Percentiles rank a stretch among this genome's conserved stretches.
Evolutionary conservation across 1,139 yeast genomes (phyloP).

Genomic region (Lodderomyces orthopsilosis): DNA sequence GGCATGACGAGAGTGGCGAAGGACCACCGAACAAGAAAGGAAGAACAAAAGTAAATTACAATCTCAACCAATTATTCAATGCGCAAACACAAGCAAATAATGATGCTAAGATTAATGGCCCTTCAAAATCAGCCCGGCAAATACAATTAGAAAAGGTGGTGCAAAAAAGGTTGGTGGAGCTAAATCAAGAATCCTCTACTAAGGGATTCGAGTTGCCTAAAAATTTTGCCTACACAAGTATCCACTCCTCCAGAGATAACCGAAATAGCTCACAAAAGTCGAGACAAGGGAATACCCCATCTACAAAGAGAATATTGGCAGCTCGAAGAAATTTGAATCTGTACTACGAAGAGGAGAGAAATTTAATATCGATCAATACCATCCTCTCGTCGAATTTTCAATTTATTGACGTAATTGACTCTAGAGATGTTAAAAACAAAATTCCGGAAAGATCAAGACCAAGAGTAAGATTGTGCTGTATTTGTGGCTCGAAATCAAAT

Average conservation of each 20-base stretch:
- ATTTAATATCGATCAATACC: constrained; percentile 42
- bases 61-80: constrained; percentile 44
- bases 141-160: constrained; percentile 42
- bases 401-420: constrained; percentile 35
- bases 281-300: constrained; percentile 44
- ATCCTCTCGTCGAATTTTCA: constrained; percentile 41
- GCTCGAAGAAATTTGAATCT: constrained; percentile 46
- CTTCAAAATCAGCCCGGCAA: constrained; percentile 43
- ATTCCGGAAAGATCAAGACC: constrained; percentile 26
- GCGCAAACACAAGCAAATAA: constrained; percentile 39
- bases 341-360: constrained; percentile 49
- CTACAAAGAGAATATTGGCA: constrained; percentile 43
- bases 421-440: constrained; percentile 14
- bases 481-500: constrained; percentile 39
- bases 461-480: constrained; percentile 40
- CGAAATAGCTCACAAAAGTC: constrained; percentile 22
- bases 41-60: constrained; percentile 46
- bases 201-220: constrained; percentile 42
- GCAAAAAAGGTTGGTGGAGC: constrained; percentile 35
- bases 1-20: constrained; percentile 12
- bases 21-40: constrained; percentile 22
- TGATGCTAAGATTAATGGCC: constrained; percentile 24
- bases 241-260: constrained; percentile 18
- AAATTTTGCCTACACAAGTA: constrained; percentile 36
- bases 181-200: constrained; percentile 32